Evolutionary conservation across 2,329 filamentous ascomycete species (phyloP), one percentile per base, ranked within the genome.

Genomic region (Trichoderma sp.): DNA sequence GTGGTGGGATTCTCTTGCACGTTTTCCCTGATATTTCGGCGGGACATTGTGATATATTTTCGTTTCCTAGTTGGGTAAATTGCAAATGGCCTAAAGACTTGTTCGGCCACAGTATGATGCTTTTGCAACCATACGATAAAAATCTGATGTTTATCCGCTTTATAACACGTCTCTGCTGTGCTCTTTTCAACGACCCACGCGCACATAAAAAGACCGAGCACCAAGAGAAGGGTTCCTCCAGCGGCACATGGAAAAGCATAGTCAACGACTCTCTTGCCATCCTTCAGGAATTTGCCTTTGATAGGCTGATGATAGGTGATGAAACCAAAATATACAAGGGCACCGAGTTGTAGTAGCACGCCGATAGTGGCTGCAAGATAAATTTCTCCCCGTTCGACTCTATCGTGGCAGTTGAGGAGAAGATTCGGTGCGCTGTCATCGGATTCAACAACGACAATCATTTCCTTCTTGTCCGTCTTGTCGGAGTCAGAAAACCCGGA

Each of bases 131-230:
- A 84, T 4, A 82, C 59, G 3, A 82, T 8, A 67, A 56, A 33
- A 35, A 71, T 4, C 60, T 77, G 3, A 3, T 9, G 18, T 0
- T 5, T 5, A 1, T 18, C 3, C 16, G 76, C 71, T 18, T 45
- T 38, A 21, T 80, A 82, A 4, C 29, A 69, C 0, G 59, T 75
- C 75, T 85, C 81, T 2, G 31, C 29, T 0, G 83, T 83, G 59
- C 81, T 82, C 9, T 63, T 71, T 27, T 84, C 81, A 3, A 85
- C 80, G 2, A 84, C 80, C 62, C 80, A 79, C 0, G 79, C 78
- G 68, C 83, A 85, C 1, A 83, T 50, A 0, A 82, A 50, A 53
- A 85, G 77, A 0, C 83, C 82, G 1, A 75, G 0, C 0, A 80
- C 77, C 14, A 85, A 56, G 0, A 82, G 1, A 0, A 81, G 0